Evolutionary conservation across 1,139 yeast genomes (phyloP).

Genomic region (Candida glucosophila): DNA sequence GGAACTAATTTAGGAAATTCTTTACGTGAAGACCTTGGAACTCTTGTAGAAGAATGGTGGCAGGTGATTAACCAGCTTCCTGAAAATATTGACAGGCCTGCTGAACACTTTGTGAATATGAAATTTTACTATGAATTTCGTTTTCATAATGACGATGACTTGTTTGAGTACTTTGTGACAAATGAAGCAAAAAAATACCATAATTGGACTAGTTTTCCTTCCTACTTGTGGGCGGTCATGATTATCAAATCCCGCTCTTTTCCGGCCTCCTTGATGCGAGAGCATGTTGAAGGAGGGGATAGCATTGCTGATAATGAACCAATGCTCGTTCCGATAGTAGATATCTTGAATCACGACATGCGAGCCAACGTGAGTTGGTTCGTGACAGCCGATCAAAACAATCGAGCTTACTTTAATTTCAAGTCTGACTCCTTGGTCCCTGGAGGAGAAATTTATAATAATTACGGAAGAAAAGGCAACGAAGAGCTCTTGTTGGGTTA

Average conservation of each 20-base stretch:
- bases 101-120: slow-evolving; percentile 30
- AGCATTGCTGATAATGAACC: slow-evolving; percentile 37
- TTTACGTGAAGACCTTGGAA: slow-evolving; percentile 22
- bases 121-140: slow-evolving; percentile 41
- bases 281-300: slow-evolving; percentile 13
- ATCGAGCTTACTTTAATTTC: slow-evolving; percentile 18
- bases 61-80: slow-evolving; percentile 26
- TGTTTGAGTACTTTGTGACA: slow-evolving; percentile 17
- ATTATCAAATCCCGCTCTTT: slow-evolving; percentile 73
- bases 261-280: slow-evolving; percentile 46
- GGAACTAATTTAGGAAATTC: slow-evolving; percentile 52
- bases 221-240: slow-evolving; percentile 67
- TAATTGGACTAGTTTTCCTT: slow-evolving; percentile 56
- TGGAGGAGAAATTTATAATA: slow-evolving; percentile 57
- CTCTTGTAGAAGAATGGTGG: slow-evolving; percentile 48
- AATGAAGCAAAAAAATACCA: slow-evolving; percentile 10
- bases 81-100: slow-evolving; percentile 22
- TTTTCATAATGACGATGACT: slow-evolving; percentile 32
- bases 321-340: slow-evolving; percentile 71
- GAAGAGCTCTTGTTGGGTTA: slow-evolving; percentile 59
- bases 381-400: slow-evolving; percentile 10
- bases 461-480: slow-evolving; percentile 82
- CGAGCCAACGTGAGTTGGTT: slow-evolving; percentile 61
- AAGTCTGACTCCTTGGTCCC: slow-evolving; percentile 15
- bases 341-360: slow-evolving; percentile 65